phyloP scores from a whole-genome alignment of 176 grass and related monocot genomes.

The Thalia dealbata region DNA sequence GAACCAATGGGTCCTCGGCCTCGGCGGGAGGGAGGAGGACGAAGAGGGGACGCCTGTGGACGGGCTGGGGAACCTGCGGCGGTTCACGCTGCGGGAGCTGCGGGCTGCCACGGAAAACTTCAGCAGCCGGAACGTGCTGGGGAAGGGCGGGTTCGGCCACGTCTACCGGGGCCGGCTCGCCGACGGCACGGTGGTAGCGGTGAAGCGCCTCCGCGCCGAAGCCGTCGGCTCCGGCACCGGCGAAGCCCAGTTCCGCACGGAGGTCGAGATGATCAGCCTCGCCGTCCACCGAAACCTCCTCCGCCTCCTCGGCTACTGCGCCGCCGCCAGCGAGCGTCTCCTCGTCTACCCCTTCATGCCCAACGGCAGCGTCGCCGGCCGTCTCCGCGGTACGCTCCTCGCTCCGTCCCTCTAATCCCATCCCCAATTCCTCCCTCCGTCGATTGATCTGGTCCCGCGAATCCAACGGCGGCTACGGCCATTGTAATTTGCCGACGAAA shows the following conservation, averaged over 20 bases:
- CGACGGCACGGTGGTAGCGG: constrained; percentile 61
- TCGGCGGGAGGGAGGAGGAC: constrained; percentile 35
- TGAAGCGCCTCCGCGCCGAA: constrained; percentile 76
- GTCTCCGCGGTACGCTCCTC: constrained; percentile 53
- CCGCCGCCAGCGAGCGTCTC: constrained; percentile 52
- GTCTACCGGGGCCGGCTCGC: constrained; percentile 57
- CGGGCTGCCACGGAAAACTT: constrained; percentile 74
- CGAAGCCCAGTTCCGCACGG: constrained; percentile 75
- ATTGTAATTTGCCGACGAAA: neutral
- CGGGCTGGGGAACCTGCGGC: constrained; percentile 60
- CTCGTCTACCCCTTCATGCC: constrained; percentile 95
- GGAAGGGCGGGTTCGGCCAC: constrained; percentile 84
- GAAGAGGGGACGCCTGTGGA: constrained; percentile 15
- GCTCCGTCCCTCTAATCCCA: neutral
- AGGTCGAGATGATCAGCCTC: constrained; percentile 96
- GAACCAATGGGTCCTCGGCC: constrained; percentile 44
- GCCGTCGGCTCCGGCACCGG: constrained; percentile 53
- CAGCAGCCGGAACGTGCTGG: constrained; percentile 50
- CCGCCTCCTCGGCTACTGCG: constrained; percentile 73
- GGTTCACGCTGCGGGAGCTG: constrained; percentile 62
- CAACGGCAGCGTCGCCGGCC: constrained; percentile 75
- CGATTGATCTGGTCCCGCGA: neutral
- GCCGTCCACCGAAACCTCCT: constrained; percentile 87
- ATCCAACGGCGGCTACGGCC: neutral
- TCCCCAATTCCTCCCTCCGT: neutral